Evolutionary conservation across 257 asterid species (phyloP), one percentile per base, ranked within the genome.

Genomic region (Solanum pennellii): DNA sequence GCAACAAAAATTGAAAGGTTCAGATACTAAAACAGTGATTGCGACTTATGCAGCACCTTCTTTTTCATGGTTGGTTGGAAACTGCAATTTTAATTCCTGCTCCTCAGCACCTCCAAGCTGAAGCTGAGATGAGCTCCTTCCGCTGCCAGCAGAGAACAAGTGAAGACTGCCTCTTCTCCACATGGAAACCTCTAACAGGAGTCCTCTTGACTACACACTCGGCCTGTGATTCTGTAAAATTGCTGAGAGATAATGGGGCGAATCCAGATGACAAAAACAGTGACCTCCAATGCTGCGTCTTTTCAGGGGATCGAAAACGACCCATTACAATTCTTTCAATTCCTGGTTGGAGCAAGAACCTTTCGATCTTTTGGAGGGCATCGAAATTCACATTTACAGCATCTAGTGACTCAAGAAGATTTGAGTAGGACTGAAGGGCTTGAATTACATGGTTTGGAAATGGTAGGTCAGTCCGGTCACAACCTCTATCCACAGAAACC

Each of bases 121-220:
- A 94, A 44, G 95, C 98, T 25, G 99, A 97, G 86, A 97, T 88
- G 75, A 97, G 95, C 92, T 97, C 99, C 96, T 97, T 96, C 66
- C 95, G 86, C 82, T 97, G 98, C 99, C 99, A 97, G 86, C 98
- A 95, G 37, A 97, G 98, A 68, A 96, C 97, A 12, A 97, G 98
- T 6, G 98, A 93, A 33, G 94, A 93, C 83, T 97, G 99, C 85
- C 99, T 92, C 94, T 95, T 97, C 93, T 97, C 99, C 7, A 97
- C 95, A 49, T 92, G 97, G 86, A 97, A 97, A 20, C 99, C 99
- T 39, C 95, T 92, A 65, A 95, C 94, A 0, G 98, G 98, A 14
- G 98, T 93, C 93, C 98, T 93, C 92, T 95, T 95, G 59, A 95
- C 90, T n/a, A 97, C 92, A 47, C 97, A 97, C 91, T 95, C 98